Conservation (phyloP, 495 filamentous ascomycete species). For the Peziza echinospora region DNA sequence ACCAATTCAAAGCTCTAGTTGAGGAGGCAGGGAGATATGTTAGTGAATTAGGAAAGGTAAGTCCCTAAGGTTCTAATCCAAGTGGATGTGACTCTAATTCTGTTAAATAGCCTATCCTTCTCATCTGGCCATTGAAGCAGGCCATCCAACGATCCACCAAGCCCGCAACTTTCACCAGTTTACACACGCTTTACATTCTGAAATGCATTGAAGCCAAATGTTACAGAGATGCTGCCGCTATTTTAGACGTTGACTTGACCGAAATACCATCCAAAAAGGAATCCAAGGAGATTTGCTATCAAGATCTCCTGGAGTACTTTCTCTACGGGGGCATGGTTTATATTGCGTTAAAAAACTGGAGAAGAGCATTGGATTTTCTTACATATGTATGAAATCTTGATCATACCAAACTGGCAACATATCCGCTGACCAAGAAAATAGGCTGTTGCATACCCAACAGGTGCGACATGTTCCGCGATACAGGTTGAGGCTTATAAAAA, state of each 20-base stretch:
- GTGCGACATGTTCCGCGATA: conserved; percentile 14
- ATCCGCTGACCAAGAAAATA: too few species aligned
- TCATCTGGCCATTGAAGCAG: conserved; percentile 16
- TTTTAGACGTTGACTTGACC: conserved; percentile 17
- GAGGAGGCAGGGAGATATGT: conserved; percentile 13
- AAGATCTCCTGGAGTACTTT: conserved; percentile 54
- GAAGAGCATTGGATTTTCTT: conserved; percentile 46
- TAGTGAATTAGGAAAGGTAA: conserved; percentile 13
- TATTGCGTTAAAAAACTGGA: conserved; percentile 49
- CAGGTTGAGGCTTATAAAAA: conserved; percentile 74
- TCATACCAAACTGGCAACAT: too few species aligned
- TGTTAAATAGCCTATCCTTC: conserved; percentile 11
- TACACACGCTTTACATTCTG: conserved; percentile 16
- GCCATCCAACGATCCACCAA: conserved; percentile 15
- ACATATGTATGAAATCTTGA: conserved; percentile 17
- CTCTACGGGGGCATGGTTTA: conserved; percentile 58
- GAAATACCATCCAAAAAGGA: conserved; percentile 16
- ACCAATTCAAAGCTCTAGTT: conserved; percentile 16
- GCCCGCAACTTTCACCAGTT: conserved; percentile 15
- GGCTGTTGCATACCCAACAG: conserved; percentile 11
- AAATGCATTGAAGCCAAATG: conserved; percentile 19
- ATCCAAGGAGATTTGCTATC: conserved; percentile 26
- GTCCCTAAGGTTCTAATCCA: neutral
- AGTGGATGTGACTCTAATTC: neutral
- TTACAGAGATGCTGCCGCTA: conserved; percentile 15